Evolutionary conservation across 805 yeast species (phyloP), one percentile per base, ranked within the genome.

Genomic region (Candida glaebosa): DNA sequence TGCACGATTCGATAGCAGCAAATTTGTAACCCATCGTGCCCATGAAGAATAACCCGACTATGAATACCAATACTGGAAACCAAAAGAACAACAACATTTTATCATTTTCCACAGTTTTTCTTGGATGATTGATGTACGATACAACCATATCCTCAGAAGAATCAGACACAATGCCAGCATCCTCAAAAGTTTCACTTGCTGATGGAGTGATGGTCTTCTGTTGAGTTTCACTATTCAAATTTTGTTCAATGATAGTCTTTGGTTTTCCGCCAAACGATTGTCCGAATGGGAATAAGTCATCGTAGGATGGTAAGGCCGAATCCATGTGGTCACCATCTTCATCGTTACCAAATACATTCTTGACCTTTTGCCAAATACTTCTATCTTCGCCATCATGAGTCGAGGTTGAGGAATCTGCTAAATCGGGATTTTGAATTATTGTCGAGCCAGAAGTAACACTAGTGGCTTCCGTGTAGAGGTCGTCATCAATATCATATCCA

Each of bases 21-120:
- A 68, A 56, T 49, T 57, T 55, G 53, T 62, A 65, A 3, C 73
- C 75, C 54, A 69, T 60, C 14, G 67, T 54, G 18, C 68, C 56
- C 51, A 75, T 58, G 40, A 75, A 67, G 50, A 73, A 68, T 5
- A 79, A 63, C 2, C 80, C 65, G 14, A 82, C 61, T 24, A 86
- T 57, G 16, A 82, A 51, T 39, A 87, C 64, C 58, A 78, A 63
- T 30, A 86, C 74, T 10, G 97, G 97, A 43, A 89, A 64, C 97
- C 97, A 90, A 74, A 90, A 89, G 59, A 90, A 87, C 46, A 87
- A 65, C 48, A 90, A 70, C 87, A 88, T 84, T 55, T 79, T 83
- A 62, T 90, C 97, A 53, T 87, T 84, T 51, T 70, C 72, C 28
- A 77, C 66, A 0, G 78, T 65, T 50, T 75, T 76, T 18, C 77